phyloP scores from a whole-genome alignment of 2,329 filamentous ascomycete species.

The Fusarium palustre region DNA sequence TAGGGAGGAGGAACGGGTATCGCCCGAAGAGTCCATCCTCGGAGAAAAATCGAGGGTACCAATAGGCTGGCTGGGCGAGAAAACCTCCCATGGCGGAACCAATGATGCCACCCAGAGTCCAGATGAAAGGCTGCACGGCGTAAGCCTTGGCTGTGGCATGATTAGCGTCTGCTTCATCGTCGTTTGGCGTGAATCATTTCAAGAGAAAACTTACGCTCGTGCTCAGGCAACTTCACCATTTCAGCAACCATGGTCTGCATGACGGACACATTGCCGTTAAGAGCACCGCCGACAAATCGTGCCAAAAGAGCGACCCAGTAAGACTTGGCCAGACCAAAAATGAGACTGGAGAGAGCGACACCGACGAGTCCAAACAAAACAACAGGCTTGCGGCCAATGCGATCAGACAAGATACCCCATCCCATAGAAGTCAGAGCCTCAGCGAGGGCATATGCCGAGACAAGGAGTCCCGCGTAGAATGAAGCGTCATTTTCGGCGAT shows the following conservation, averaged over 20 bases:
- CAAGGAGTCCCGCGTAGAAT: conserved; percentile 86
- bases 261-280: conserved; percentile 91
- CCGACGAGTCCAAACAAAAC: conserved; percentile 79
- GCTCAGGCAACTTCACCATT: conserved; percentile 89
- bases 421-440: conserved; percentile 86
- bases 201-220: conserved; percentile 64
- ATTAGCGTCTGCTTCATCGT: background rate
- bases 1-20: conserved; percentile 68
- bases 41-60: conserved; percentile 77
- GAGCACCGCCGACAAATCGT: conserved; percentile 84
- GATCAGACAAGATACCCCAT: conserved; percentile 65
- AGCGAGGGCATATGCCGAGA: conserved; percentile 86
- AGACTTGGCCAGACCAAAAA: conserved; percentile 83
- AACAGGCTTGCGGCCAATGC: conserved; percentile 75
- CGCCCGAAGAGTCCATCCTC: conserved; percentile 62
- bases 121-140: conserved; percentile 89
- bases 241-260: conserved; percentile 91
- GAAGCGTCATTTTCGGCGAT: conserved; percentile 78
- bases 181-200: rapidly evolving
- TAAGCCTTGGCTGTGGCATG: conserved; percentile 68
- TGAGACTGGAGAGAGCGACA: conserved; percentile 79
- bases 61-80: conserved; percentile 67
- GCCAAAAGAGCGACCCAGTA: conserved; percentile 84
- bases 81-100: conserved; percentile 87
- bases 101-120: conserved; percentile 88